Evolutionary conservation across 108 stramenopile species (phyloP).

Genomic region (Pseudonitzschia multiseries): DNA sequence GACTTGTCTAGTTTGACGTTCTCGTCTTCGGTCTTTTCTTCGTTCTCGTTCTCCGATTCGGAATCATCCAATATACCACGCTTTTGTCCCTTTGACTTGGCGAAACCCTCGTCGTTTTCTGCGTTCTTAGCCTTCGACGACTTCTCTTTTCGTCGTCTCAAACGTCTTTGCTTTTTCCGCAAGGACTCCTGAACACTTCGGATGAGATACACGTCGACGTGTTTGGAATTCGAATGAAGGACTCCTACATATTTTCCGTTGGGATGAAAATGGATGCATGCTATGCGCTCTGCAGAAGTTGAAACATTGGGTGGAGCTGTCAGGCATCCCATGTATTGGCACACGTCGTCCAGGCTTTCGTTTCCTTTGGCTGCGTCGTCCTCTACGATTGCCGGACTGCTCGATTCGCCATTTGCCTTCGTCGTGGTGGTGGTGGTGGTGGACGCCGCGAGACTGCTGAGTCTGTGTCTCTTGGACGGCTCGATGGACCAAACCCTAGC

Average conservation of each 20-base stretch:
- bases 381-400: constrained; percentile 4
- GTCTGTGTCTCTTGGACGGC: constrained; percentile 15
- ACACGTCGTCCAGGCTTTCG: constrained; percentile 53
- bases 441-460: constrained; percentile 11
- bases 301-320: constrained; percentile 61
- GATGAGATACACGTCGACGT: constrained; percentile 78
- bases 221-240: constrained; percentile 67
- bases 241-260: constrained; percentile 75
- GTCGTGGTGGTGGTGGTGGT: no score
- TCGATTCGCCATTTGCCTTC: constrained; percentile 3
- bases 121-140: constrained; percentile 39
- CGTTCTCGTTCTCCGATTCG: constrained; percentile 47
- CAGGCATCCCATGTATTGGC: constrained; percentile 71
- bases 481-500: constrained; percentile 75
- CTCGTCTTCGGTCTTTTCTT: constrained; percentile 8
- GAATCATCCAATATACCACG: constrained; percentile 79
- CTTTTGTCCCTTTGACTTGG: constrained; percentile 45
- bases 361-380: constrained; percentile 24
- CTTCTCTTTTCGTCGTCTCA: constrained; percentile 73
- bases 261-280: constrained; percentile 72
- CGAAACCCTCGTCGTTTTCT: constrained; percentile 20
- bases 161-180: constrained; percentile 83
- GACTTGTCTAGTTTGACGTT: constrained; percentile 16
- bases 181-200: constrained; percentile 66
- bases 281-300: constrained; percentile 61